Base-by-base conservation (phyloP, 805 yeast genomes). In the Vanderwaltozyma tropicalis region DNA sequence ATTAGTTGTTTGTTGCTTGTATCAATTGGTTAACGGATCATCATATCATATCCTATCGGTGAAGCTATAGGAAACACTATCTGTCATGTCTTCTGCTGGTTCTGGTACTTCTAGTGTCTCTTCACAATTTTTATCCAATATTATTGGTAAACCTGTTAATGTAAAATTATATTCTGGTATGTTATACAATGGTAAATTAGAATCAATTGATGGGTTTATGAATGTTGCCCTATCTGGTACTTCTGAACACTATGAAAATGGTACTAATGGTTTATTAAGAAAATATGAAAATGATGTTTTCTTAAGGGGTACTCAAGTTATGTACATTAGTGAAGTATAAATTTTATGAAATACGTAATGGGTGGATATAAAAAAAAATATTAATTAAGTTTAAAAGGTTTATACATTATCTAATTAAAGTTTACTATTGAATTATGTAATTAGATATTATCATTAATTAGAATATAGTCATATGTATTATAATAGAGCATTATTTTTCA, bases 161-260 rank as follows among this genome's bases (percentile, higher is more conserved):
- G 96, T 92, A 21, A 86, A 83, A 58, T 72, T 88, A 38, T 75
- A 80, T 55, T 83, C 92, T 26, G 97, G 96, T 12, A 78, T 88
- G 43, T 84, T 84, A 42, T 92, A 86, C 61, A 73, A 69, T 32
- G 94, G 89, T 46, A 62, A 51, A 35, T 69, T 84, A 45, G 89
- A 84, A 49, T 84, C 96, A 29, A 88, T 92, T 41, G 98, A 92
- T 57, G 97, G 97, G 8, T 92, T 79, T 66, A 87, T 92, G 96
- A 92, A 92, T 62, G 80, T 92, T 34, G 94, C 89, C 2, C 69
- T 92, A 46, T 86, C 82, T 39, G 71, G 78, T 43, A 76, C 94
- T 4, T 68, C 74, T 33, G 98, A 92, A 38, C 63, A 58, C 39
- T 59, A 55, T 35, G 63, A 59, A 37, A 52, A 44, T 25, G 48